phyloP scores from a whole-genome alignment of 331 rosid genomes.

The Phaseolus coccineus region DNA sequence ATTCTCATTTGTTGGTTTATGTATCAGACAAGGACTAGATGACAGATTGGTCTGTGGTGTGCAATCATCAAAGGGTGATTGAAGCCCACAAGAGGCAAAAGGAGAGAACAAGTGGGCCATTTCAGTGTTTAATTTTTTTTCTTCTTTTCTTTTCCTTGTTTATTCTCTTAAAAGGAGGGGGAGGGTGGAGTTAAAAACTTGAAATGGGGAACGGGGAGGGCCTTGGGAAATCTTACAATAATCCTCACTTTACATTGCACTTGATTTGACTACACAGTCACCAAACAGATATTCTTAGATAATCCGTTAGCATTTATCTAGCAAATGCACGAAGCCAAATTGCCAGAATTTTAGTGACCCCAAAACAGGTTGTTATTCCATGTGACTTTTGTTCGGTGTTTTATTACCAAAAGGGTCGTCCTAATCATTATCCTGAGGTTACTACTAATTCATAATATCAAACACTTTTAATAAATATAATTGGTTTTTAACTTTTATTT shows the following conservation, averaged over 20 bases:
- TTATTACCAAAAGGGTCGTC: conserved; percentile 25
- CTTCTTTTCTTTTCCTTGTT: conserved; percentile 13
- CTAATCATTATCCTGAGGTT: conserved; percentile 9
- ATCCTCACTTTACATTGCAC: conserved; percentile 52
- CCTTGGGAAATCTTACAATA: conserved; percentile 59
- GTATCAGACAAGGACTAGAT: conserved; percentile 60
- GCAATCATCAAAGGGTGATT: conserved; percentile 80
- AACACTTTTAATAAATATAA: neutral
- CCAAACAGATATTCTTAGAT: conserved; percentile 51
- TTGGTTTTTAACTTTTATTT: neutral
- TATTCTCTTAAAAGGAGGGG: conserved; percentile 38
- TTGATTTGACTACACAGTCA: conserved; percentile 59
- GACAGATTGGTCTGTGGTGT: conserved; percentile 72
- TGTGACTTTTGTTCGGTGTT: conserved; percentile 48
- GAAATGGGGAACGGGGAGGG: conserved; percentile 36
- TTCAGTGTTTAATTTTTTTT: conserved; percentile 25
- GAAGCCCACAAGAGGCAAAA: conserved; percentile 72
- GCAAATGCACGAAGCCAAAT: conserved; percentile 27
- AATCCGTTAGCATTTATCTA: conserved; percentile 44
- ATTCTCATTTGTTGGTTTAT: conserved; percentile 66
- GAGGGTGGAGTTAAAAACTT: conserved; percentile 22
- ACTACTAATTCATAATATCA: neutral
- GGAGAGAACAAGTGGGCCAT: conserved; percentile 72
- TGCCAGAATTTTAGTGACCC: conserved; percentile 35
- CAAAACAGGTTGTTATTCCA: conserved; percentile 47